Conservation (phyloP, 257 asterid genomes). For the Solanum chmielewskii region DNA sequence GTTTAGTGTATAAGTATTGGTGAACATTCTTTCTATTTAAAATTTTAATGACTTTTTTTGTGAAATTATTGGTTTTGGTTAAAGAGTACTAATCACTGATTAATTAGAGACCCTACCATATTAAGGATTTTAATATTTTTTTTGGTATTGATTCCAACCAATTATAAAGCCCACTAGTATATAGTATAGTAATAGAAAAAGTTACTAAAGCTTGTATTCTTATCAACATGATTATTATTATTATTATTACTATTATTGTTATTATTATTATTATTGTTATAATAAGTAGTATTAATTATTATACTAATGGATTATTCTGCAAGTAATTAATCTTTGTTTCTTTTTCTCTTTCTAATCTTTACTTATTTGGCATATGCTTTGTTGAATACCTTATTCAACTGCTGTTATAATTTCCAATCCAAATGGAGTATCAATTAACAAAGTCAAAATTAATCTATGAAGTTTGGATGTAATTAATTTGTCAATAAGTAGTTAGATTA, state of each 20-base stretch:
- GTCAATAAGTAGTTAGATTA: not conserved
- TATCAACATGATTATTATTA: not conserved
- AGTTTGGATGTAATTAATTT: not conserved
- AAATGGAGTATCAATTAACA: not conserved
- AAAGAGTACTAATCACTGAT: not conserved
- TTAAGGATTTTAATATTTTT: not conserved
- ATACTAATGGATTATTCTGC: not conserved
- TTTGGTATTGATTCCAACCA: not conserved
- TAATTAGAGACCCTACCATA: not conserved
- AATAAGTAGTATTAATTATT: not conserved
- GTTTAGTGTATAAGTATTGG: not conserved
- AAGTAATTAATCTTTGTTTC: not conserved
- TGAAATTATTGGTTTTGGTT: not conserved
- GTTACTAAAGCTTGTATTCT: not conserved
- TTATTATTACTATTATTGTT: too few species aligned
- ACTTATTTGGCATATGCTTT: not conserved
- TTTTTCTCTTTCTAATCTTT: not conserved
- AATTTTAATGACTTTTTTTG: not conserved
- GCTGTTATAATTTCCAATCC: not conserved
- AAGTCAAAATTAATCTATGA: not conserved
- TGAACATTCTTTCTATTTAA: not conserved
- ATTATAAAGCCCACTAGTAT: not conserved
- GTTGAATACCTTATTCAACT: not conserved
- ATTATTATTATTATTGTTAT: not conserved
- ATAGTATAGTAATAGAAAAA: not conserved